phyloP scores from a whole-genome alignment of 2,329 filamentous ascomycete genomes.

The Diaporthe batatas region DNA sequence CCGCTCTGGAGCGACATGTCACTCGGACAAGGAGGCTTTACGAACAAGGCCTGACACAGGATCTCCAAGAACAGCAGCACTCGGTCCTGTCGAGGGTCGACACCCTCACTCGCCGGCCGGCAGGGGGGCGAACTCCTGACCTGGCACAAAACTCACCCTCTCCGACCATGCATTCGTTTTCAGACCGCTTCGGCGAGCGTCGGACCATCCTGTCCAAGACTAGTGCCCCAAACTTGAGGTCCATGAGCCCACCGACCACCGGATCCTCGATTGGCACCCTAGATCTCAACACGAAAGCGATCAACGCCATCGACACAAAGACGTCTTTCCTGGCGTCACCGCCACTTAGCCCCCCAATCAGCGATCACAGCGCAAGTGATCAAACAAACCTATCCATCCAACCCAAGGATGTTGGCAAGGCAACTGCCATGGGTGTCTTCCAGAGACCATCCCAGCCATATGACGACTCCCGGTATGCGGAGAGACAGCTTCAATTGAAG shows the following conservation, averaged over 20 bases:
- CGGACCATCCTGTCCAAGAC: constrained; percentile 64
- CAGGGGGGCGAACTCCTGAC: constrained; percentile 65
- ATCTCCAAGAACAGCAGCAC: constrained; percentile 83
- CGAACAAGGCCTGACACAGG: constrained; percentile 83
- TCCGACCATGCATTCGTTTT: constrained; percentile 57
- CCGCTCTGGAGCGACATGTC: constrained; percentile 71
- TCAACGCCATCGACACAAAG: constrained; percentile 54
- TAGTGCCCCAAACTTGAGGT: constrained; percentile 78
- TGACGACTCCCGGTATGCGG: constrained; percentile 86
- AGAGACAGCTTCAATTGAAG: constrained; percentile 85
- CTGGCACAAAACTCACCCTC: constrained; percentile 60
- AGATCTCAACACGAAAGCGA: constrained; percentile 48
- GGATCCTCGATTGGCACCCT: constrained; percentile 54
- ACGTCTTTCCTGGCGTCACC: constrained; percentile 49
- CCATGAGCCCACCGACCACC: constrained; percentile 63
- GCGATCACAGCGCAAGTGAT: constrained; percentile 74
- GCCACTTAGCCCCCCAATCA: constrained; percentile 74
- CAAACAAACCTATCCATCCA: constrained; percentile 74
- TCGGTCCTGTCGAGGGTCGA: constrained; percentile 85
- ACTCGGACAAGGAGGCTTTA: constrained; percentile 83
- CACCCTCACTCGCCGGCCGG: constrained; percentile 75
- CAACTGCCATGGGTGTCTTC: constrained; percentile 74
- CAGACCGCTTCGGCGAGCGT: constrained; percentile 60
- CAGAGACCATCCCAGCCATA: constrained; percentile 82
- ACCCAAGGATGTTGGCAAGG: constrained; percentile 83